These are phyloP conservation scores for Triangularia setosa DNA, from an alignment of 2,329 filamentous ascomycete genomes.

Conservation along the genomic window DNA sequence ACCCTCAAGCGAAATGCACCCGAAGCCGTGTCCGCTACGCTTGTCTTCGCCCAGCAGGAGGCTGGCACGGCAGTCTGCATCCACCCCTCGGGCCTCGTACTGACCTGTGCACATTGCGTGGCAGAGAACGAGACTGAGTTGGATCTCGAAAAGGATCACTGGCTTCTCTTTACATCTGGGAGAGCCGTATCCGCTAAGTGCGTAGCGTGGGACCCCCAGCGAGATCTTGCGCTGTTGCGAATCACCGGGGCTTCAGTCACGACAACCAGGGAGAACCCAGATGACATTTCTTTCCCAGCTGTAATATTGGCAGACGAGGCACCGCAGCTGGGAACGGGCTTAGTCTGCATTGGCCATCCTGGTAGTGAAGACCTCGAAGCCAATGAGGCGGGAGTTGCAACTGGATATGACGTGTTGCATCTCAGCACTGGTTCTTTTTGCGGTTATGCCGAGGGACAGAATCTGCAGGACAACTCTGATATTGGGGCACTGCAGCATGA, in stretches of 20 bases:
- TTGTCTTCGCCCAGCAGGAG: conserved; percentile 47
- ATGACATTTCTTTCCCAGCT: conserved; percentile 23
- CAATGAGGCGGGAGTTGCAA: conserved; percentile 31
- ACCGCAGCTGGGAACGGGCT: conserved; percentile 21
- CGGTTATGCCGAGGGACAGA: conserved; percentile 36
- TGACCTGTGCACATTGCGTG: conserved; percentile 51
- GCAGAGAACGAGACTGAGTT: conserved; percentile 39
- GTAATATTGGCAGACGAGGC: conserved; percentile 15
- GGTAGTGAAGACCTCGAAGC: conserved; percentile 43
- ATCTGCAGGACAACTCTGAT: conserved; percentile 47
- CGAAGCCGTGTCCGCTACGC: conserved; percentile 24
- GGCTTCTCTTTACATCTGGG: conserved; percentile 43
- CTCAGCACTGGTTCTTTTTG: conserved; percentile 41
- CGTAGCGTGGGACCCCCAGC: conserved; percentile 38
- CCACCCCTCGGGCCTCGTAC: conserved; percentile 38
- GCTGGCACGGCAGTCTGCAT: conserved; percentile 51
- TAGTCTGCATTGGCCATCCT: conserved; percentile 36
- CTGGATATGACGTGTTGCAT: conserved; percentile 45
- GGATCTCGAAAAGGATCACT: conserved; percentile 29
- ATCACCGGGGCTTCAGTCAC: conserved; percentile 29
- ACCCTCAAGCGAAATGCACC: not conserved
- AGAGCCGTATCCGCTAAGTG: conserved; percentile 37
- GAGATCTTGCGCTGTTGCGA: conserved; percentile 46
- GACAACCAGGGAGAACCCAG: not conserved
- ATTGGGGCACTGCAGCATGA: conserved; percentile 51